Base-by-base conservation (phyloP, 352 stramenopile species). In the Phytophthora sojae region DNA sequence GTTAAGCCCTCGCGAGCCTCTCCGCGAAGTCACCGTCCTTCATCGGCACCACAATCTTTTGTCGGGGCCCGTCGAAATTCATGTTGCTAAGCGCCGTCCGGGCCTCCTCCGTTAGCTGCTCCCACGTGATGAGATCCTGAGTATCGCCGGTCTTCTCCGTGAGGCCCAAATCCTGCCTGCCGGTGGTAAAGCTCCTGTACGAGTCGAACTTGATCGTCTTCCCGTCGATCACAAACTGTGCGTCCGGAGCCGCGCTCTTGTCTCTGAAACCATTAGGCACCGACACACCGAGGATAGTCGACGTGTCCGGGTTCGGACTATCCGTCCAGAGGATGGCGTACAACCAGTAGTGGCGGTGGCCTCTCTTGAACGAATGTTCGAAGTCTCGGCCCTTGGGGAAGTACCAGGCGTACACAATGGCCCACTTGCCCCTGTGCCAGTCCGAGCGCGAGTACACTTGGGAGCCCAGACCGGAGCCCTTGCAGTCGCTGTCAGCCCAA, bases 311-410 rank as follows among this genome's bases (percentile, higher is more conserved):
- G 19, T 61, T 53, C 14, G 60, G 56, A 44, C 57, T 77, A 55
- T 80, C 72, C 37, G 78, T 74, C 77, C 77, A 85, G 6, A 82
- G 69, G 2, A 85, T 71, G 3, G 71, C 67, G 61, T 80, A 75
- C 59, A 82, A 68, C 75, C 77, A 85, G 61, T 73, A 71, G 54
- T 85, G 75, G 37, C 77, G 77, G 65, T 85, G 71, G 19, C 71
- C 71, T 4, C 29, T 32, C 29, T 32, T 32, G 29, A 32, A 32
- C 29, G 29, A 9, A 32, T 32, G 29, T 9, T 32, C 29, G 77
- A 25, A 57, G 12, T n/a, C 23, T 54, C 59, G 69, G 59, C 77
- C 77, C 63, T 85, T 84, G 42, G 77, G 74, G 64, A 82, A 82
- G 71, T 82, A 84, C 58, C 59, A 73, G 19, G 66, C 30, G 52